These are phyloP conservation scores for Aspergillus ellipticus DNA, from an alignment of 495 filamentous ascomycete species.

Conservation along the genomic window DNA sequence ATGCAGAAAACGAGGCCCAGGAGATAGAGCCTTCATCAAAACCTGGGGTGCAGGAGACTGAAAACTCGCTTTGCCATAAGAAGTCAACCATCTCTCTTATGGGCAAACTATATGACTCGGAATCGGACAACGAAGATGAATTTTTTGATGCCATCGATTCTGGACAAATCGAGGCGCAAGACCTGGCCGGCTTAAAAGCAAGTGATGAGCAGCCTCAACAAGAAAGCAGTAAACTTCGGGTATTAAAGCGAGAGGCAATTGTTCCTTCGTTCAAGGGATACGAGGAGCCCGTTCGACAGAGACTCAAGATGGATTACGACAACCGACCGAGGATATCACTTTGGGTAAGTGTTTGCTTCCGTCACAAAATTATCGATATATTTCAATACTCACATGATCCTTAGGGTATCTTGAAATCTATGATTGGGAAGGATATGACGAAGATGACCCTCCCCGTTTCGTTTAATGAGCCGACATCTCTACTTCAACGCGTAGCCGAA, in stretches of 20 bases:
- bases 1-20: conserved; percentile 17
- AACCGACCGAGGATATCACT: conserved; percentile 90
- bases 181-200: conserved; percentile 43
- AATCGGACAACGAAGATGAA: conserved; percentile 82
- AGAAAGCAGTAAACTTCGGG: conserved; percentile 43
- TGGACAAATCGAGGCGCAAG: conserved; percentile 77
- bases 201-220: conserved; percentile 42
- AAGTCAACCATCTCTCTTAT: conserved; percentile 30
- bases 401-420: conserved; percentile 94
- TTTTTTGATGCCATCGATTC: conserved; percentile 97
- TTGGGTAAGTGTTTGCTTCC: conserved; percentile 63
- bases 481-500: conserved; percentile 93
- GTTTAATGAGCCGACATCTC: conserved; percentile 96
- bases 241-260: conserved; percentile 56
- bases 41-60: conserved; percentile 2
- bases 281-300: conserved; percentile 74
- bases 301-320: conserved; percentile 86
- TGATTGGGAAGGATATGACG: conserved; percentile 99
- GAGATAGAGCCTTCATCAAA: conserved; percentile 10
- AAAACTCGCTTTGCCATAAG: conserved; percentile 22
- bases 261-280: conserved; percentile 81
- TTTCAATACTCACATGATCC: conserved; percentile 22
- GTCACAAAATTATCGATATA: not conserved
- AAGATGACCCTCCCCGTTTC: conserved; percentile 98
- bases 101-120: conserved; percentile 65